Evolutionary conservation across 306 rosid species (phyloP), one percentile per base, ranked within the genome.

Genomic region (Quillaja saponaria): DNA sequence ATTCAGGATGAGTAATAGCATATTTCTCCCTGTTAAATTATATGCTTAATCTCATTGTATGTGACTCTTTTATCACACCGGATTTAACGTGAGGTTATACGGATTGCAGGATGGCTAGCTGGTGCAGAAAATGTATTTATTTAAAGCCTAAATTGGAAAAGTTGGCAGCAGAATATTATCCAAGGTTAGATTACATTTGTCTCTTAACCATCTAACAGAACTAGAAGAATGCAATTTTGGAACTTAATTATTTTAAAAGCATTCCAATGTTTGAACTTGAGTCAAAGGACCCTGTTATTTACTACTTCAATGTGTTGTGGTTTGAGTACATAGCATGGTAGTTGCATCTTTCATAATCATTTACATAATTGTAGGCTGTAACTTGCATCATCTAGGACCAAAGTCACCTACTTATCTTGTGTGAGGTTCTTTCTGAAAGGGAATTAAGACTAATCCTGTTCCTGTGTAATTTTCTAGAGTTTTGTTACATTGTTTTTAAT

Each of bases 71-170:
- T 55, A 41, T 28, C 42, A 16, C 33, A 55, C 40, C 77, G 75
- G 60, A 45, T 76, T 56, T 76, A 64, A 76, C 51, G 17, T 72
- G 70, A 61, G 69, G 47, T 58, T 64, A 58, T 64, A 34, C 15
- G 71, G 44, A 67, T 66, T 77, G 74, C 71, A 90, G 95, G 97
- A 78, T 87, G 84, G 97, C 96, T 20, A 63, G 39, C 69, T 91
- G 97, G 97, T 91, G 97, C 87, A 87, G 96, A 65, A 91, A 87
- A 76, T 91, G 94, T 65, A 78, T 87, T 64, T 85, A 87, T 80
- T 74, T 91, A 72, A 87, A 85, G 57, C 97, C 97, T 7, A 82
- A 85, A 66, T 67, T 91, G 83, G 95, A 85, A 79, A 89, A 84
- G 78, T 61, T 85, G 84, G 90, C 95, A 13, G 90, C 86, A 13